phyloP scores from a whole-genome alignment of 1,284 basidiomycete genomes.

The Naganishia sp. region DNA sequence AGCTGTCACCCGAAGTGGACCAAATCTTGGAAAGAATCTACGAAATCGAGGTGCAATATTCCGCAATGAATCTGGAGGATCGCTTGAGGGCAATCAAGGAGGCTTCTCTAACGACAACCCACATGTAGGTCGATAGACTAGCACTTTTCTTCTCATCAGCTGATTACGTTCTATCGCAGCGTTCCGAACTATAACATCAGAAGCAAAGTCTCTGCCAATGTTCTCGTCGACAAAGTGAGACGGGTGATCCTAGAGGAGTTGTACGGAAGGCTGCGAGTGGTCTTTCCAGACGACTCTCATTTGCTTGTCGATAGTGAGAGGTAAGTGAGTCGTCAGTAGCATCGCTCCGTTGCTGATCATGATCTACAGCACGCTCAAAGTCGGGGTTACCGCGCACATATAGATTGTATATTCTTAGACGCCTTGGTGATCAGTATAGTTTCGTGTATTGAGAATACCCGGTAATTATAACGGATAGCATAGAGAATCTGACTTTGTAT shows the following conservation, averaged over 20 bases:
- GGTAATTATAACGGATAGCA: neutral
- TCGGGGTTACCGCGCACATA: slow-evolving; percentile 17
- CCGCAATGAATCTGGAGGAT: slow-evolving; percentile 48
- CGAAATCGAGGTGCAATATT: slow-evolving; percentile 54
- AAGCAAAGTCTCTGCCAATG: slow-evolving; percentile 53
- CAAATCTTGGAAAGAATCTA: slow-evolving; percentile 61
- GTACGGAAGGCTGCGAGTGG: slow-evolving; percentile 59
- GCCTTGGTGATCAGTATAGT: neutral
- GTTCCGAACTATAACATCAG: slow-evolving; percentile 64
- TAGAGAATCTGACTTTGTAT: too few species aligned
- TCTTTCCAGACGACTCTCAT: slow-evolving; percentile 36
- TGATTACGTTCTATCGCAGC: slow-evolving; percentile 44
- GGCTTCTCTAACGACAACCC: slow-evolving; percentile 58
- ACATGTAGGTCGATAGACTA: slow-evolving; percentile 57
- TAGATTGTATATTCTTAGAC: neutral
- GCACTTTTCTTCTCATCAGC: neutral
- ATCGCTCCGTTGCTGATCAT: neutral
- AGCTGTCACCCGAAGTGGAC: slow-evolving; percentile 57
- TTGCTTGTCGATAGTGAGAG: slow-evolving; percentile 1
- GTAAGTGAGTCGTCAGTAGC: neutral
- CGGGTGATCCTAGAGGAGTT: slow-evolving; percentile 61
- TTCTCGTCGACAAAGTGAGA: slow-evolving; percentile 57
- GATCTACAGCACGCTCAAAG: neutral
- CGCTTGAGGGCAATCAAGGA: slow-evolving; percentile 56
- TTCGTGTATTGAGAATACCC: slow-evolving; percentile 1